Base-by-base conservation (phyloP, 1,139 yeast genomes). In the Saccharomyces hybrid region DNA sequence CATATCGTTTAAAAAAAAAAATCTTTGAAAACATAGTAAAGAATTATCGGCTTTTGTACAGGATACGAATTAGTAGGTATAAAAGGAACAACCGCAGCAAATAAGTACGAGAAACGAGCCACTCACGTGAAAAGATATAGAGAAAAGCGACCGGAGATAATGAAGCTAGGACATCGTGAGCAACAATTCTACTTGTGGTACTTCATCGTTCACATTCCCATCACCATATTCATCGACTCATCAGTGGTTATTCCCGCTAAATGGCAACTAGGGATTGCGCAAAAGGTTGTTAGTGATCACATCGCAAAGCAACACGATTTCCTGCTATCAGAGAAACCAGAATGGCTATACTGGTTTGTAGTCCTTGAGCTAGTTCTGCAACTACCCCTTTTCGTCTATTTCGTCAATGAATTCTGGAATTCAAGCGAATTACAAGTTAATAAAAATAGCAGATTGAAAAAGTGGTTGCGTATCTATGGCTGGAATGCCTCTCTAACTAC, bases 161-260 rank as follows among this genome's bases (percentile, higher is more conserved):
- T 38, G 44, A 38, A 19, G n/a, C 26, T 38, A 19, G 44, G 44
- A 5, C n/a, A 19, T 38, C 44, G 44, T 38, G 60, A 60, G 46
- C 54, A 50, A 42, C 69, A 71, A 27, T 73, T 83, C 57, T 84
- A 83, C 67, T 78, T 78, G 56, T 70, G 70, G 31, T 81, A 78
- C 57, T 79, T 78, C 56, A 53, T 79, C 8, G 55, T 86, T 23
- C 97, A 91, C 67, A 79, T 87, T 26, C 86, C 91, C 16, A 80
- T 89, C 62, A 86, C 97, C 0, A 59, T 88, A 3, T 69, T 86
- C 47, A 79, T 91, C 52, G 98, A 91, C 68, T 79, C 90, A 8
- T 77, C 86, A 3, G 78, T 88, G 50, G 84, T 85, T 4, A 71
- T 90, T 23, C 95, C 95, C 0, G 72, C 83, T 14, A 71, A 75